These are phyloP conservation scores for Hypoxylon rubiginosum DNA, from an alignment of 2,329 filamentous ascomycete species.

Conservation along the genomic window DNA sequence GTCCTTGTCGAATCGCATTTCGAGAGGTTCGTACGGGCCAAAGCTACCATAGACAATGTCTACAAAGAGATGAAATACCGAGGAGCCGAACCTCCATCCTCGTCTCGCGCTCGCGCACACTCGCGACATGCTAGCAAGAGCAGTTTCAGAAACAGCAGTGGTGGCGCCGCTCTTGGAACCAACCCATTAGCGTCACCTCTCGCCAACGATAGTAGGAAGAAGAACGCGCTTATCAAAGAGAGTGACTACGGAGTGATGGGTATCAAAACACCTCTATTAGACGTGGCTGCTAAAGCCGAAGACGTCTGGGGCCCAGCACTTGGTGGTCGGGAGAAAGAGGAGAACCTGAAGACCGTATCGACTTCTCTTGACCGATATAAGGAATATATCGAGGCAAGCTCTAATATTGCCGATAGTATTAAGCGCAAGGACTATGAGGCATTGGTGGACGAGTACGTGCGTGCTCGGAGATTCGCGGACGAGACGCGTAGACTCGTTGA, in stretches of 20 bases:
- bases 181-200: conserved; percentile 57
- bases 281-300: conserved; percentile 93
- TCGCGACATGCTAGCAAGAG: conserved; percentile 77
- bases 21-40: conserved; percentile 96
- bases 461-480: conserved; percentile 84
- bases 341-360: conserved; percentile 83
- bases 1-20: conserved; percentile 98
- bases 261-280: conserved; percentile 88
- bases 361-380: conserved; percentile 82
- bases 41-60: conserved; percentile 98
- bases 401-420: conserved; percentile 83
- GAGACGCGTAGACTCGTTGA: conserved; percentile 79
- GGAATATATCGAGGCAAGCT: conserved; percentile 84
- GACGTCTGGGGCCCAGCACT: conserved; percentile 97
- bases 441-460: conserved; percentile 87
- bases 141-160: conserved; percentile 70
- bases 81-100: conserved; percentile 66
- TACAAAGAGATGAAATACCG: conserved; percentile 96
- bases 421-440: conserved; percentile 91
- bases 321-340: conserved; percentile 91
- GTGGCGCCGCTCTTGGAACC: conserved; percentile 54
- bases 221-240: conserved; percentile 92
- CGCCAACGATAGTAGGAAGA: conserved; percentile 73
- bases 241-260: conserved; percentile 90
- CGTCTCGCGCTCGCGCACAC: conserved; percentile 62